phyloP scores from a whole-genome alignment of 306 rosid genomes.

The Biancaea sappan region DNA sequence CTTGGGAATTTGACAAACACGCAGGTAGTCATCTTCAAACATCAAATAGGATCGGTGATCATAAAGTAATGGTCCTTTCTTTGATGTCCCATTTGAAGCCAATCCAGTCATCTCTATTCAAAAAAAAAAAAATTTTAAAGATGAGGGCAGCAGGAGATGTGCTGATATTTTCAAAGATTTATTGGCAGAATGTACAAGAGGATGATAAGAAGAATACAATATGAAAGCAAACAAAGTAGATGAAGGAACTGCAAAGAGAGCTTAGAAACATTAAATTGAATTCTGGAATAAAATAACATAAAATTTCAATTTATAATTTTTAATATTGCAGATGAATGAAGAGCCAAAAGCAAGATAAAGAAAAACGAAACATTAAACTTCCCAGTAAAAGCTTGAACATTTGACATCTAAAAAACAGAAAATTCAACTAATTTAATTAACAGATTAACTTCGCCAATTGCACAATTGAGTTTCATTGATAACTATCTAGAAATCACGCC shows the following conservation, averaged over 20 bases:
- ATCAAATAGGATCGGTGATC: slow-evolving; percentile 68
- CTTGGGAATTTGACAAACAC: slow-evolving; percentile 92
- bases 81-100: slow-evolving; percentile 29
- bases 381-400: slow-evolving; percentile 9
- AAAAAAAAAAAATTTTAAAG: slow-evolving; percentile 20
- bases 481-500: not conserved
- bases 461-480: not conserved
- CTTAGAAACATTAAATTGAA: not conserved
- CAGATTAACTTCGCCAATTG: not conserved
- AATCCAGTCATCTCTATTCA: slow-evolving; percentile 77
- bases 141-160: not conserved
- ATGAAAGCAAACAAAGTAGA: slow-evolving; percentile 15
- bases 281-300: not conserved
- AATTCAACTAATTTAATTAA: not conserved
- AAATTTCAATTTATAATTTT: not conserved
- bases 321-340: slow-evolving; percentile 24
- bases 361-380: slow-evolving; percentile 3
- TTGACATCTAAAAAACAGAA: not conserved
- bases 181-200: slow-evolving; percentile 2
- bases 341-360: not conserved
- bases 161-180: slow-evolving; percentile 26
- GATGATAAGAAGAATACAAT: slow-evolving; percentile 11
- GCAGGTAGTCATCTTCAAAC: slow-evolving; percentile 67
- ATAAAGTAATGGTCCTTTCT: slow-evolving; percentile 42
- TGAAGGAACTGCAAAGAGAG: not conserved